These are phyloP conservation scores for Chaetomium tenue DNA, from an alignment of 495 filamentous ascomycete genomes.

Conservation along the genomic window DNA sequence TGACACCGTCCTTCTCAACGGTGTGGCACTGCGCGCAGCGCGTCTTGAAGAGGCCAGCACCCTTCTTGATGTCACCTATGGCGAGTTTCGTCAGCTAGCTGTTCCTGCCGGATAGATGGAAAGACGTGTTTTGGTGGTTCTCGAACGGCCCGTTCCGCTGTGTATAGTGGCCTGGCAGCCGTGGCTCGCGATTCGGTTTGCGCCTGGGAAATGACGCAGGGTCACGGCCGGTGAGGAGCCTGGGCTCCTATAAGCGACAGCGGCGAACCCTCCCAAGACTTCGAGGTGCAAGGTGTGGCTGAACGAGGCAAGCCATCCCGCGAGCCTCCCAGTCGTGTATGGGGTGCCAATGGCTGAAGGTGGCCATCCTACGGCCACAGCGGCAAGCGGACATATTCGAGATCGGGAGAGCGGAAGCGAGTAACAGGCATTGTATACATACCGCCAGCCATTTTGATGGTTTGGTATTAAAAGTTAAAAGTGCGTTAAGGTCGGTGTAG, in stretches of 20 bases:
- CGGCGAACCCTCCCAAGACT: slow-evolving; percentile 3
- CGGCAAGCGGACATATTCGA: neutral
- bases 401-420: slow-evolving; percentile 10
- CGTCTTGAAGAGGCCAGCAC: slow-evolving; percentile 99
- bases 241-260: neutral
- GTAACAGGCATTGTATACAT: slow-evolving; percentile 29
- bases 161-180: neutral
- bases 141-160: slow-evolving; percentile 10
- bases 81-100: slow-evolving; percentile 37
- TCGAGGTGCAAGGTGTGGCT: neutral
- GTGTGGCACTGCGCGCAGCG: slow-evolving; percentile 99
- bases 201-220: slow-evolving; percentile 42
- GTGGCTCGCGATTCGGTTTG: slow-evolving; percentile 8
- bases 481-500: slow-evolving; percentile 6
- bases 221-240: neutral
- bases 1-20: slow-evolving; percentile 76
- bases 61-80: slow-evolving; percentile 91
- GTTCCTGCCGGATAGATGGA: neutral
- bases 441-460: slow-evolving; percentile 49
- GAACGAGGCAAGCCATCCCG: neutral
- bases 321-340: neutral
- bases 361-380: neutral
- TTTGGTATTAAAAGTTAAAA: slow-evolving; percentile 19
- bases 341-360: slow-evolving; percentile 24
- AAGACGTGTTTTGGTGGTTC: neutral